A percentile compares a stretch with the other conserved stretches of the same genome.
phyloP scores from a whole-genome alignment of 176 grass and related monocot species.

The Alopecurus myosuroides region DNA sequence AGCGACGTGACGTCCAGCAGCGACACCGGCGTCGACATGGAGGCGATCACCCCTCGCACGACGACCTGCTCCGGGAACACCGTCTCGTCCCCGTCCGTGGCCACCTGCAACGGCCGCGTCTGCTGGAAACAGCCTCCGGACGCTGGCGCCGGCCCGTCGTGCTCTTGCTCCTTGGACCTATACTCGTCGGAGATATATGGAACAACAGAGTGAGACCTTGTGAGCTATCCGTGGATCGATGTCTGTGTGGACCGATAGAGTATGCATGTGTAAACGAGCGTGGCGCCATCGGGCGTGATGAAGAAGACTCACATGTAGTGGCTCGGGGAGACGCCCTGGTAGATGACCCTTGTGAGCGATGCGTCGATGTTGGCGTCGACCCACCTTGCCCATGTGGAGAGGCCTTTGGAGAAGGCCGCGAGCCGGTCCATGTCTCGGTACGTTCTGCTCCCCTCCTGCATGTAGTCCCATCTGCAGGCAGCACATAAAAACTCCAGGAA shows the following conservation, averaged over 20 bases:
- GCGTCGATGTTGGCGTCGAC: conserved; percentile 40
- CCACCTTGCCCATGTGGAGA: conserved; percentile 53
- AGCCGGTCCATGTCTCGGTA: conserved; percentile 49
- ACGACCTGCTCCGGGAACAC: conserved; percentile 33
- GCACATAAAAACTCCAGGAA: no score
- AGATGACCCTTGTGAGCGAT: conserved; percentile 41
- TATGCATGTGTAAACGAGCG: neutral
- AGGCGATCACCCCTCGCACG: conserved; percentile 27
- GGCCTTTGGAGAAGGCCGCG: conserved; percentile 42
- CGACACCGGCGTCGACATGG: conserved; percentile 47
- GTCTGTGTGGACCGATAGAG: no score
- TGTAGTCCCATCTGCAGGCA: conserved; percentile 52
- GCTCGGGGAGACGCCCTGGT: conserved; percentile 58
- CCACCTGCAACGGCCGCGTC: conserved; percentile 45
- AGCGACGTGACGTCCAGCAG: conserved; percentile 70
- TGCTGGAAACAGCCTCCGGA: conserved; percentile 36
- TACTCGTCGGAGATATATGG: neutral
- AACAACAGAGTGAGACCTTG: neutral
- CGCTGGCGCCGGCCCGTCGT: neutral
- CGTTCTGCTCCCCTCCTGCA: conserved; percentile 30
- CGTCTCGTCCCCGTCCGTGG: conserved; percentile 13
- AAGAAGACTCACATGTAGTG: conserved; percentile 75
- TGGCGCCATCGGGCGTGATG: neutral
- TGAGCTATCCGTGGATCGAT: no score
- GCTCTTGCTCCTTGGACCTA: conserved; percentile 21